These are phyloP conservation scores for Pichia cactophila DNA, from an alignment of 1,139 yeast genomes.

Conservation along the genomic window DNA sequence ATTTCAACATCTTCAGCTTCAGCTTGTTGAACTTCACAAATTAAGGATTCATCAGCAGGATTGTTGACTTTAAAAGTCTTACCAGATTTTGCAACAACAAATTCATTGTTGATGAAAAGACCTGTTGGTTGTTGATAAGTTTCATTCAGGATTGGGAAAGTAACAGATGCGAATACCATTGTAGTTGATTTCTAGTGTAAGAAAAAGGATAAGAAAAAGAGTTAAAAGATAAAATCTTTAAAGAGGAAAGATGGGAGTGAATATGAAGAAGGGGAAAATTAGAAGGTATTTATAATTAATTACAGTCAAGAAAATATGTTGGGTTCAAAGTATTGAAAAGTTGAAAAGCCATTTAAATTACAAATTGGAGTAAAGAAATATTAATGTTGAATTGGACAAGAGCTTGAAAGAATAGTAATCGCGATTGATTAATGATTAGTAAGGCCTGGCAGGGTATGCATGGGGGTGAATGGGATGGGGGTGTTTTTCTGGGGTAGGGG, in stretches of 20 bases:
- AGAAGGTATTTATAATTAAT: too few species aligned
- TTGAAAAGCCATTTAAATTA: too few species aligned
- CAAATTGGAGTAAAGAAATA: too few species aligned
- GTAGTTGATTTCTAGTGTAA: neutral
- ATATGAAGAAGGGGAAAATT: too few species aligned
- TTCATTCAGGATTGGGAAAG: conserved; percentile 32
- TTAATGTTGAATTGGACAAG: too few species aligned
- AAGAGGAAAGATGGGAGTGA: too few species aligned
- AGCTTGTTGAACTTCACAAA: conserved; percentile 49
- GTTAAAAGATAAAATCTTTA: neutral
- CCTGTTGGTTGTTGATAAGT: conserved; percentile 61
- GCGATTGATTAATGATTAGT: too few species aligned
- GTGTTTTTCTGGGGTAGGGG: neutral
- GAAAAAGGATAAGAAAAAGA: neutral
- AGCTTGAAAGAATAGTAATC: too few species aligned
- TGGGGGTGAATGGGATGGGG: neutral
- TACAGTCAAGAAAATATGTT: too few species aligned
- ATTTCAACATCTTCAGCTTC: conserved; percentile 48
- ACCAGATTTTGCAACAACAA: conserved; percentile 41
- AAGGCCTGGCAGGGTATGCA: too few species aligned
- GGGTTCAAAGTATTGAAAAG: too few species aligned
- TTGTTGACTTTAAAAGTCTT: conserved; percentile 46
- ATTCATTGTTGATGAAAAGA: conserved; percentile 54
- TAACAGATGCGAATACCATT: conserved; percentile 14
- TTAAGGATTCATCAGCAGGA: conserved; percentile 52